Percentiles rank a stretch among this genome's conserved stretches.
Evolutionary conservation across 257 asterid genomes (phyloP).

Genomic region (Scutellaria barbata): DNA sequence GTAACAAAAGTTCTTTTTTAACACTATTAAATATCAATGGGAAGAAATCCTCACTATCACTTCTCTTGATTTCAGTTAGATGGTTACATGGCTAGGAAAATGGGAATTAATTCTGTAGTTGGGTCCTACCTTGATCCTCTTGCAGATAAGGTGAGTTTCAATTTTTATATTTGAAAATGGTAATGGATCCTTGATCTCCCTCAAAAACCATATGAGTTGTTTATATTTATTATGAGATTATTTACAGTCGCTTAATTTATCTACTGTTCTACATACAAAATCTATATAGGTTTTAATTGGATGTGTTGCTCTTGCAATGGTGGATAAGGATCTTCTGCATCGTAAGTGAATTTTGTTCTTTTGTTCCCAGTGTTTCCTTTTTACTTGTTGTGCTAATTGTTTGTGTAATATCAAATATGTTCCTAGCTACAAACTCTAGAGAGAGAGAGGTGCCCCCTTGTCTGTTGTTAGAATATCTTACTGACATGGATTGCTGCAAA

Average conservation of each 20-base stretch:
- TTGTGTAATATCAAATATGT: conserved; percentile 14
- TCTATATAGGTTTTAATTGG: conserved; percentile 74
- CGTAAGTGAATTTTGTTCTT: conserved; percentile 53
- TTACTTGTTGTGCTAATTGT: neutral
- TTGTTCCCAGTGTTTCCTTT: conserved; percentile 13
- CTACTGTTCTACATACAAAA: conserved; percentile 5
- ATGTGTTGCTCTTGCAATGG: conserved; percentile 90
- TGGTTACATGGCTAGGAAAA: conserved; percentile 92
- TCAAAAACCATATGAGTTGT: conserved; percentile 15
- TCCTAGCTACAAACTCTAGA: conserved; percentile 1
- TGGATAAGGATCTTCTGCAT: conserved; percentile 79
- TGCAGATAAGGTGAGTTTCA: conserved; percentile 80
- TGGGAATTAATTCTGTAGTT: conserved; percentile 84
- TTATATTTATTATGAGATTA: conserved; percentile 11
- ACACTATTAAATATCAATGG: neutral
- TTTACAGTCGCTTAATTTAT: neutral
- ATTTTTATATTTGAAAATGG: neutral
- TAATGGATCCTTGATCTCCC: conserved; percentile 22
- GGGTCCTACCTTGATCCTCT: conserved; percentile 99
- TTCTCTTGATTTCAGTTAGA: conserved; percentile 66
- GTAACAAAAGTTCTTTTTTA: conserved; percentile 20
- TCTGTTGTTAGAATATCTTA: conserved; percentile 4
- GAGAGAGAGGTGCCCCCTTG: neutral
- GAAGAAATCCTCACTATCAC: conserved; percentile 18
- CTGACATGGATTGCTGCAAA: neutral